Percentiles rank a stretch among this genome's conserved stretches.
Conservation (phyloP, 2,329 filamentous ascomycete genomes). For the Bipolaris sorokiniana region DNA sequence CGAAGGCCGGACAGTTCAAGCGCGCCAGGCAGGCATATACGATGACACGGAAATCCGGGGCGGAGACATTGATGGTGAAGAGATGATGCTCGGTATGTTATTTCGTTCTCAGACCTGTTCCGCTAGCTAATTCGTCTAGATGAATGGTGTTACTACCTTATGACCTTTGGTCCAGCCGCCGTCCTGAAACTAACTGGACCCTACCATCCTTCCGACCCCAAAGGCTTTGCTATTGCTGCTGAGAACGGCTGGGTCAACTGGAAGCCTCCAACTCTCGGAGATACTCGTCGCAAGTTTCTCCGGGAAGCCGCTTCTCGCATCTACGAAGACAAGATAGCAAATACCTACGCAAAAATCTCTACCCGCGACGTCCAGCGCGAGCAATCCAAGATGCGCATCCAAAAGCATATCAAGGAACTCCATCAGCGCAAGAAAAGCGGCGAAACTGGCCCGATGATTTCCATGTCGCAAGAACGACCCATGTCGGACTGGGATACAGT, state of each 20-base stretch:
- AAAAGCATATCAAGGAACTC: constrained; percentile 53
- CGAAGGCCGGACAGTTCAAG: constrained; percentile 61
- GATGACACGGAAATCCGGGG: constrained; percentile 55
- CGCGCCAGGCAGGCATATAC: constrained; percentile 63
- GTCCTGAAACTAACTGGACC: constrained; percentile 59
- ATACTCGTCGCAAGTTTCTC: constrained; percentile 63
- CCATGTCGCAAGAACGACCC: constrained; percentile 51
- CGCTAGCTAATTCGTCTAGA: constrained; percentile 49
- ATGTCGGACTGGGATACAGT: constrained; percentile 50
- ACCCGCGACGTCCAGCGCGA: constrained; percentile 48
- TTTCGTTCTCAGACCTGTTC: background rate
- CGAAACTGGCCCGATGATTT: constrained; percentile 42
- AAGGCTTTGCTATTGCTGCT: constrained; percentile 60
- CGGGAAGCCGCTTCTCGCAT: constrained; percentile 65
- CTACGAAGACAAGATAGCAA: constrained; percentile 60
- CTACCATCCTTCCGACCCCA: constrained; percentile 45
- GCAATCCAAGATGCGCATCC: constrained; percentile 52
- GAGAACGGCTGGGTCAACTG: constrained; percentile 64
- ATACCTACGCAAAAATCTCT: constrained; percentile 43
- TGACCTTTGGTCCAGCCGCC: constrained; percentile 64
- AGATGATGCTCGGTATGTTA: constrained; percentile 58
- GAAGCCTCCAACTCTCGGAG: constrained; percentile 54
- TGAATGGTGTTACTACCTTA: constrained; percentile 66
- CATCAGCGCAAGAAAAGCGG: constrained; percentile 45
- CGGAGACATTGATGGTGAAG: constrained; percentile 60